Conservation (phyloP, 345 rosid genomes). For the Pugionium cornutum region DNA sequence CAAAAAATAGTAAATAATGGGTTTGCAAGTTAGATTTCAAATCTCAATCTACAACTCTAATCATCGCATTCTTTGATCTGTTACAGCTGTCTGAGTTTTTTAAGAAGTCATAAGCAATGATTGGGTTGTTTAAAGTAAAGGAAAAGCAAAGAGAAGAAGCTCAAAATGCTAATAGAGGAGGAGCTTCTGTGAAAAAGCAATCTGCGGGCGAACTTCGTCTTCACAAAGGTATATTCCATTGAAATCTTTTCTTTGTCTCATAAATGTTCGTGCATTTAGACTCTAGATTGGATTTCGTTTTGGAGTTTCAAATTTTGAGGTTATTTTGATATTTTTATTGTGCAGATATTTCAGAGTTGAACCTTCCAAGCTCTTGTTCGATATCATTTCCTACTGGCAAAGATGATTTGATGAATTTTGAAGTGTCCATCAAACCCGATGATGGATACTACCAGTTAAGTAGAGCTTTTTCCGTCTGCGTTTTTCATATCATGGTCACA, state of each 20-base stretch:
- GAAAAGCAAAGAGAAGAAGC: slow-evolving; percentile 84
- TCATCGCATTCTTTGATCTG: neutral
- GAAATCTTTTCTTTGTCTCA: neutral
- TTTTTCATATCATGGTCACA: neutral
- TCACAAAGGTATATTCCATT: slow-evolving; percentile 58
- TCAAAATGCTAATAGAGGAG: slow-evolving; percentile 58
- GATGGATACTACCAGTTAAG: slow-evolving; percentile 84
- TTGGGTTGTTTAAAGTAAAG: slow-evolving; percentile 78
- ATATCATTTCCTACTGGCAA: slow-evolving; percentile 77
- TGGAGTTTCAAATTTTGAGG: neutral
- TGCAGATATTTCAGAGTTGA: slow-evolving; percentile 74
- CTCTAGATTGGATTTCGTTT: neutral
- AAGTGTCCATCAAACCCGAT: slow-evolving; percentile 76
- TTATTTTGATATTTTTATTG: neutral
- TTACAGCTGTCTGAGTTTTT: slow-evolving; percentile 8
- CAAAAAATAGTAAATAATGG: neutral
- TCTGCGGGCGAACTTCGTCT: slow-evolving; percentile 88
- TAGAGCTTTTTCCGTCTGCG: slow-evolving; percentile 14
- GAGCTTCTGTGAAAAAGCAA: slow-evolving; percentile 63
- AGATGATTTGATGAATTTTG: slow-evolving; percentile 83
- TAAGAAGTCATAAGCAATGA: slow-evolving; percentile 55
- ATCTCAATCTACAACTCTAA: neutral
- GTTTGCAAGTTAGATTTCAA: neutral
- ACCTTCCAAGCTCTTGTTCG: slow-evolving; percentile 66
- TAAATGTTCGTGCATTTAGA: neutral